Percentiles rank a stretch among this genome's conserved stretches.
Evolutionary conservation across 83 land plant genomes (phyloP).

Genomic region (Larix sibirica): DNA sequence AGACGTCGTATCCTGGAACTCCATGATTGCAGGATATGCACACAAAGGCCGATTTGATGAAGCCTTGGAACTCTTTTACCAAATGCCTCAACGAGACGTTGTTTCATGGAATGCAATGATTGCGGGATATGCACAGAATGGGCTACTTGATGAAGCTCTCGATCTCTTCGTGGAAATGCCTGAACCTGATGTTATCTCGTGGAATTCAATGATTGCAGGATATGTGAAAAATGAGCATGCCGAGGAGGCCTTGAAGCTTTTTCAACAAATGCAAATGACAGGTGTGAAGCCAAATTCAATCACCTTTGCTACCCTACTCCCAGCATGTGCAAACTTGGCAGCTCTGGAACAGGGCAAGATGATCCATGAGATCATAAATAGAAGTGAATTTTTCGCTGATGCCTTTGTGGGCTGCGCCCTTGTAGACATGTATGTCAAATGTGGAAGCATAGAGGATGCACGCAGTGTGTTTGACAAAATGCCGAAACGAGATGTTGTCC

Average conservation of each 20-base stretch:
- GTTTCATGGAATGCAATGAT: slow-evolving; percentile 18
- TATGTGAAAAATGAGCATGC: background rate
- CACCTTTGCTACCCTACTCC: slow-evolving; percentile 53
- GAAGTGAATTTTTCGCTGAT: slow-evolving; percentile 47
- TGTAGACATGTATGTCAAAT: slow-evolving; percentile 61
- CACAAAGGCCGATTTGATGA: background rate
- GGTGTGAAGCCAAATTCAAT: slow-evolving; percentile 36
- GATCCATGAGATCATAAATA: slow-evolving; percentile 60
- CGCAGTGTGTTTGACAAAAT: background rate
- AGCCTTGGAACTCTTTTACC: background rate
- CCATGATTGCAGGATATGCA: background rate
- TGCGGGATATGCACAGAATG: background rate
- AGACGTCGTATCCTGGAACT: background rate
- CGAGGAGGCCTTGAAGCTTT: background rate
- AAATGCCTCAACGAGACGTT: background rate
- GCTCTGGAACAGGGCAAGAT: slow-evolving; percentile 57
- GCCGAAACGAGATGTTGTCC: background rate
- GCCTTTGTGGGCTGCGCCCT: slow-evolving; percentile 46
- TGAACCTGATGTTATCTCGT: background rate
- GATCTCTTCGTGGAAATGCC: background rate
- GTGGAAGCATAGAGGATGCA: slow-evolving; percentile 29
- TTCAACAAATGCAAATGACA: slow-evolving; percentile 9
- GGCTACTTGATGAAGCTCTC: background rate
- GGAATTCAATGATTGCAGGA: slow-evolving; percentile 1
- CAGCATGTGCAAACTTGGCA: slow-evolving; percentile 63